These are phyloP conservation scores for Stemphylium lycopersici DNA, from an alignment of 2,329 filamentous ascomycete genomes.

Conservation along the genomic window DNA sequence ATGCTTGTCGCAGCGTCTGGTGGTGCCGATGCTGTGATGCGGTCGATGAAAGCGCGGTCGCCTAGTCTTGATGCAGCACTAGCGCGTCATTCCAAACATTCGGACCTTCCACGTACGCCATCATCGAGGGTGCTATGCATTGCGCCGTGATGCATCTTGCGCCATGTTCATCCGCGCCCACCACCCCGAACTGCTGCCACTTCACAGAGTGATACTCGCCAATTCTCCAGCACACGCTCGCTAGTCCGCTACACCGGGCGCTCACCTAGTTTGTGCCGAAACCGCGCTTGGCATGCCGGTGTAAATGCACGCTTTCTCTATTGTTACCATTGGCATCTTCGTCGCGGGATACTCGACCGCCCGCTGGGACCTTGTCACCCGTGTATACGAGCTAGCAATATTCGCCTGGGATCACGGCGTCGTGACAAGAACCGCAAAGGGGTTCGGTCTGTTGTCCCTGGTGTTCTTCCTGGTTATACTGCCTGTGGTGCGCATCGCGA, in stretches of 20 bases:
- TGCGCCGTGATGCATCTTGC: conserved; percentile 12
- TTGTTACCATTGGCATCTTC: conserved; percentile 96
- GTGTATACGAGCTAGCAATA: conserved; percentile 93
- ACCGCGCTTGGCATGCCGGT: conserved; percentile 30
- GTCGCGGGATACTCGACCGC: conserved; percentile 99
- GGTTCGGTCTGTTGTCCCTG: conserved; percentile 79
- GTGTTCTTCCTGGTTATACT: conserved; percentile 85
- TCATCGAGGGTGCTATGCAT: conserved; percentile 4
- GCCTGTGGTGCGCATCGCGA: conserved; percentile 82
- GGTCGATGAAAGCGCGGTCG: conserved; percentile 3
- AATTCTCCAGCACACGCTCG: neutral
- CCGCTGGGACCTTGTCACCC: conserved; percentile 96
- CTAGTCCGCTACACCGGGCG: neutral
- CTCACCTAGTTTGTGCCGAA: neutral
- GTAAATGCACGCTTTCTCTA: conserved; percentile 96
- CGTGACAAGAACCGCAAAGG: conserved; percentile 84
- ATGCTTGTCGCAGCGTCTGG: neutral
- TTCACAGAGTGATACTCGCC: neutral
- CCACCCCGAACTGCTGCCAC: conserved; percentile 11
- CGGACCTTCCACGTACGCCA: conserved; percentile 19
- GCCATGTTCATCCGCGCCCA: conserved; percentile 23
- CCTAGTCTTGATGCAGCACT: conserved; percentile 6
- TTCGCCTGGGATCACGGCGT: conserved; percentile 99
- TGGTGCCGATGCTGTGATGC: neutral
- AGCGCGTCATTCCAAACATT: conserved; percentile 5